Evolutionary conservation across 208 protist genomes (phyloP), one percentile per base, ranked within the genome.

Genomic region (Crithidia expoeki): DNA sequence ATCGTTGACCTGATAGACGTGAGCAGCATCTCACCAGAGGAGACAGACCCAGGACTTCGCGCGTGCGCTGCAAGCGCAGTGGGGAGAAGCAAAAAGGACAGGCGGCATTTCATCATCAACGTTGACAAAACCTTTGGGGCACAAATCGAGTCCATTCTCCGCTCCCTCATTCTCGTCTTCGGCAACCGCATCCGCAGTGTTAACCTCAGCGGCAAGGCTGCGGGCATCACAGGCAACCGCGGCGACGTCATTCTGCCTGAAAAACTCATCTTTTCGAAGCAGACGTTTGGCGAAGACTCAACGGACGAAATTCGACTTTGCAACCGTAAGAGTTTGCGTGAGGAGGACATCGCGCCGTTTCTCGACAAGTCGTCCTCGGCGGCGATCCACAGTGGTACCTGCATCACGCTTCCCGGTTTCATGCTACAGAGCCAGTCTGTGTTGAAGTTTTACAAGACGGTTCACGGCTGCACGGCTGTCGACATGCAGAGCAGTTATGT

Each of bases 401-500:
- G 85, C 49, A 83, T 94, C 47, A 94, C 89, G 6, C 74, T 94
- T 21, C 84, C 87, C 5, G 89, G 92, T 4, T 86, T 93, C 52
- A 71, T 96, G 38, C 73, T 96, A 21, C 88, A 96, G 46, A 93
- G 85, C 67, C 52, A 75, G 27, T 68, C 81, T 0, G 80, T 92
- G n/a, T 68, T 94, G 21, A 85, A 80, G 51, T 94, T 94, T 52
- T 94, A 94, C 76, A 80, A 92, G 64, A 84, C 80, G 0, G 85
- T 96, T 28, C 88, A 92, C 61, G 84, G 77, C 27, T 92, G 85
- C 76, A 85, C 70, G 1, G 68, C 81, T n/a, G 42, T 94, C 17
- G 92, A 96, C 28, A 94, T 94, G 92, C 85, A 94, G 72, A 90
- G 89, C 64, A 93, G 87, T 69, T 94, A 94, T 65, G 76, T 94